phyloP scores from a whole-genome alignment of 345 rosid genomes.

The Schrenkiella parvula region DNA sequence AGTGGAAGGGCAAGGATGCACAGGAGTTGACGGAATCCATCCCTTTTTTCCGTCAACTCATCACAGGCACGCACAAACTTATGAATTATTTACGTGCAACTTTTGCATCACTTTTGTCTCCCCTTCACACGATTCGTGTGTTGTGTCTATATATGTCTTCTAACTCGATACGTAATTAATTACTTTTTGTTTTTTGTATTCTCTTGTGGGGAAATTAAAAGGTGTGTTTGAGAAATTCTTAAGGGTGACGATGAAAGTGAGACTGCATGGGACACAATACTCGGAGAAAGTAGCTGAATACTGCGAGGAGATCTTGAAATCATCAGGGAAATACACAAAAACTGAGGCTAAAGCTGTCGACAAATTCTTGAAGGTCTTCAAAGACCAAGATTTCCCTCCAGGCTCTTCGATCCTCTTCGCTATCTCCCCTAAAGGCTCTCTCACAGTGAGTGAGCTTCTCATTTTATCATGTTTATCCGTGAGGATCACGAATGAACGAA shows the following conservation, averaged over 20 bases:
- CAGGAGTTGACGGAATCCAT: slow-evolving; percentile 48
- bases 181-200: not conserved
- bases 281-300: slow-evolving; percentile 63
- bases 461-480: not conserved
- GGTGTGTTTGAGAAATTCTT: slow-evolving; percentile 56
- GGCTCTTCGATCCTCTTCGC: slow-evolving; percentile 64
- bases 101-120: not conserved
- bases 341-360: slow-evolving; percentile 61
- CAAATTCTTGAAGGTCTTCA: slow-evolving; percentile 46
- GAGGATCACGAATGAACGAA: no score
- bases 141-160: not conserved
- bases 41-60: slow-evolving; percentile 60
- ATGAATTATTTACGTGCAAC: not conserved
- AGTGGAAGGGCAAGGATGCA: slow-evolving; percentile 64
- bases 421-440: slow-evolving; percentile 40
- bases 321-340: slow-evolving; percentile 53
- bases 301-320: slow-evolving; percentile 59
- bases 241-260: slow-evolving; percentile 53
- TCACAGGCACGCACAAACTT: slow-evolving; percentile 54
- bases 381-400: slow-evolving; percentile 52
- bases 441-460: slow-evolving; percentile 36
- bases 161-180: not conserved
- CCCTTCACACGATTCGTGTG: not conserved
- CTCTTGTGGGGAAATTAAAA: not conserved
- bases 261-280: slow-evolving; percentile 48